Evolutionary conservation across 768 basidiomycete genomes (phyloP).

Genomic region (Fomitopsis serialis): DNA sequence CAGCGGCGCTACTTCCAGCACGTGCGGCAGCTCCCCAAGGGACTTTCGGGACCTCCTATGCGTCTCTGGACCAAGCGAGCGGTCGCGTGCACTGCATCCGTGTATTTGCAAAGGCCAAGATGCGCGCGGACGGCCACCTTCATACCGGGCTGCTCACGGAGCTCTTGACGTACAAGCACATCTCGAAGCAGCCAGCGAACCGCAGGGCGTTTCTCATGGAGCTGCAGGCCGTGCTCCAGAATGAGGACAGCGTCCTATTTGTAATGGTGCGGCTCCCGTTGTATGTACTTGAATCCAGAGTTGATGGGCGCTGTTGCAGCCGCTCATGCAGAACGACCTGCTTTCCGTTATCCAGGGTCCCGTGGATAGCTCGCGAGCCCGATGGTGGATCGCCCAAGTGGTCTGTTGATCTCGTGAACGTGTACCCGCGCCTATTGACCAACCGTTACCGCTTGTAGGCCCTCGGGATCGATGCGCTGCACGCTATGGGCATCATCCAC

Average conservation of each 20-base stretch:
- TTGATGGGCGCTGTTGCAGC: conserved; percentile 5
- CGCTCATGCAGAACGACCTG: conserved; percentile 15
- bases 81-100: conserved; percentile 19
- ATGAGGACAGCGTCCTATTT: conserved; percentile 16
- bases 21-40: conserved; percentile 12
- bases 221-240: conserved; percentile 21
- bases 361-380: conserved; percentile 5
- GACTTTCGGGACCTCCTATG: conserved; percentile 16
- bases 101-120: conserved; percentile 13
- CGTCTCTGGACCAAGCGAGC: conserved; percentile 10
- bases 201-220: conserved; percentile 20
- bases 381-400: conserved; percentile 24
- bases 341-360: conserved; percentile 6
- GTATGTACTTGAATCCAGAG: neutral
- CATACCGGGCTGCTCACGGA: conserved; percentile 12
- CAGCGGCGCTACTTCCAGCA: conserved; percentile 13
- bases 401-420: conserved; percentile 8
- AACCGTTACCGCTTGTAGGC: conserved; percentile 11
- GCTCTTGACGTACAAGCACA: conserved; percentile 19
- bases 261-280: conserved; percentile 17
- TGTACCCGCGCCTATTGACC: neutral
- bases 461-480: conserved; percentile 31
- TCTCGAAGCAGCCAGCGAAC: conserved; percentile 10
- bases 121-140: neutral
- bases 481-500: conserved; percentile 51